Evolutionary conservation across 768 basidiomycete species (phyloP), one percentile per base, ranked within the genome.

Genomic region (Lactifluus pinguis): DNA sequence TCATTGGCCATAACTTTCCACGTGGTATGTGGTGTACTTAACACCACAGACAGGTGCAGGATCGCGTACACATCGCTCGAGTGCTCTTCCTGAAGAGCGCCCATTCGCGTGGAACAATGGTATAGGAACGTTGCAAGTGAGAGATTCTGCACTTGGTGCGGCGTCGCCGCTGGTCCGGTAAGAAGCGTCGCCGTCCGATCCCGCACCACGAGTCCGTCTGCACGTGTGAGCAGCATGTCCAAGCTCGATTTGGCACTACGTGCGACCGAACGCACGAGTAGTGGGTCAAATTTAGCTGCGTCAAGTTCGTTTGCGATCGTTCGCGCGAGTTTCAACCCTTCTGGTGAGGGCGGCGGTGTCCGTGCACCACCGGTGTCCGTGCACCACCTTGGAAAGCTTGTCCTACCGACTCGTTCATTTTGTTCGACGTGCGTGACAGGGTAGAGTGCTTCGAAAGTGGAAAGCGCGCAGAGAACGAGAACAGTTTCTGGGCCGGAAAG

Each of bases 231-330:
- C 65, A 92, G 76, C 62, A 76, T 79, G n/a, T 93, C 91, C 50
- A 98, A 69, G 57, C 84, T 83, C 2, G 80, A 75, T 10, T 79
- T 79, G 0, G 82, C 84, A 68, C 83, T 86, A 71, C 85, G 86
- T 14, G 94, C 91, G 8, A 97, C 85, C 6, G 84, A 79, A 60
- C 80, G 81, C 11, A 92, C 83, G 14, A 99, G 76, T 41, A 98
- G 71, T 0, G 95, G 95, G 73, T 99, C 97, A 69, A 95, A 97
- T 63, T 86, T 80, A 14, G 92, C 92, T 2, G 92, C 84, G 71
- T 98, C 94, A 5, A 99, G 81, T 68, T 98, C 97, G 70, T 98
- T 98, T 30, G 84, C 83, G 21, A 95, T 77, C 1, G 82, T 79
- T 10, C 97, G 79, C 1, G 89, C 86, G 17, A 94, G 77, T 54